Evolutionary conservation across 1,139 yeast genomes (phyloP), one percentile per base, ranked within the genome.

Genomic region (Debaryomyces sp.): DNA sequence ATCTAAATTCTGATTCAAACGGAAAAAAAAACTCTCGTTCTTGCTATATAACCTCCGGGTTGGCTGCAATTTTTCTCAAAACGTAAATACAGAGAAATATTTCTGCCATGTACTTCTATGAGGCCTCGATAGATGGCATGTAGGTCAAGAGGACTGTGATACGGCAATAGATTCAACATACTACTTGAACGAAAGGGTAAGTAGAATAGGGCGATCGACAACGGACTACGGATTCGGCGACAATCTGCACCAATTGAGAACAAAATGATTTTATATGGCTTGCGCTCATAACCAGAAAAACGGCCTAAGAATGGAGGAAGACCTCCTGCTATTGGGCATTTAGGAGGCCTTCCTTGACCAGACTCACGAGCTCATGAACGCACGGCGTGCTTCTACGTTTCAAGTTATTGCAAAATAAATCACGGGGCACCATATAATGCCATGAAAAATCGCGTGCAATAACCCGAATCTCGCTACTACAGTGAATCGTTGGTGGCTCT

Each of bases 401-500:
- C 27, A 26, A 23, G 48, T 41, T 44, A 47, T 35, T 43, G 45
- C 46, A 37, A 22, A 29, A 44, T 15, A 21, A 32, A 43, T 43
- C 45, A 43, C 51, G 35, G 15, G 6, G 26, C 46, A 45, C 45
- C 43, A 41, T 32, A 48, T 36, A 29, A 45, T 43, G 43, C 42
- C 41, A 48, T 44, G 51, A 42, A 44, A 48, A 40, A 36, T 42
- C 41, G 38, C 36, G n/a, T 37, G 46, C 49, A 48, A 42, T 41
- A 46, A 43, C 49, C 48, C 39, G 24, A 34, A 27, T 43, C 50
- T 44, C 49, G 48, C 43, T 43, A 36, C 68, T 64, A 63, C 69
- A 53, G 57, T 60, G 78, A 78, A 79, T 79, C 84, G 81, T 80
- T 72, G 75, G 80, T 77, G 84, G 84, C 84, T 78, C 85, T 77